Conservation (phyloP, 345 rosid genomes). For the Heritiera littoralis region DNA sequence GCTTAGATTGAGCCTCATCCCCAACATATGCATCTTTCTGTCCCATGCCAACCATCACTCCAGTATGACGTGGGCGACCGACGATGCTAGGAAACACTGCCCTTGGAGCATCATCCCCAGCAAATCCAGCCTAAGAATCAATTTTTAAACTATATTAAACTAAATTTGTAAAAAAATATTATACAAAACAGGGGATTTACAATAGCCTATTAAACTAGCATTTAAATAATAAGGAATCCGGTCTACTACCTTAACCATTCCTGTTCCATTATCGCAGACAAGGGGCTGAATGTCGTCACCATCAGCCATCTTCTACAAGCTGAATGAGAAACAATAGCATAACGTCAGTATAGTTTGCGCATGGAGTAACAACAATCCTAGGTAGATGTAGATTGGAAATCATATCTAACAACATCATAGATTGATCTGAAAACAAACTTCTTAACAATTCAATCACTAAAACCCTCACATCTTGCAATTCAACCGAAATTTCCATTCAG, state of each 20-base stretch:
- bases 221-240: neutral
- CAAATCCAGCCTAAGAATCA: slow-evolving; percentile 60
- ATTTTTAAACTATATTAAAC: neutral
- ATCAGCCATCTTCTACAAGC: slow-evolving; percentile 19
- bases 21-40: slow-evolving; percentile 77
- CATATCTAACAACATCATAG: neutral
- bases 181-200: neutral
- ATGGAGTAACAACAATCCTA: neutral
- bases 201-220: neutral
- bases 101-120: slow-evolving; percentile 73
- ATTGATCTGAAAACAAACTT: neutral
- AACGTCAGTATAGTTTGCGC: neutral
- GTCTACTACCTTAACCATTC: slow-evolving; percentile 48
- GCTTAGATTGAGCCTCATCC: slow-evolving; percentile 77
- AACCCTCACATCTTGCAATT: neutral
- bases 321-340: neutral
- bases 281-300: slow-evolving; percentile 42
- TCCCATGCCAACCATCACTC: slow-evolving; percentile 81
- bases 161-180: neutral
- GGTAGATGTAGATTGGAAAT: neutral
- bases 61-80: slow-evolving; percentile 71
- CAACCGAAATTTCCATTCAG: neutral
- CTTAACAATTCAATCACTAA: neutral
- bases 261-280: slow-evolving; percentile 56
- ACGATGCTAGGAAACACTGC: slow-evolving; percentile 74